These are phyloP conservation scores for Lepiota subincarnata DNA, from an alignment of 768 basidiomycete species.

Conservation along the genomic window DNA sequence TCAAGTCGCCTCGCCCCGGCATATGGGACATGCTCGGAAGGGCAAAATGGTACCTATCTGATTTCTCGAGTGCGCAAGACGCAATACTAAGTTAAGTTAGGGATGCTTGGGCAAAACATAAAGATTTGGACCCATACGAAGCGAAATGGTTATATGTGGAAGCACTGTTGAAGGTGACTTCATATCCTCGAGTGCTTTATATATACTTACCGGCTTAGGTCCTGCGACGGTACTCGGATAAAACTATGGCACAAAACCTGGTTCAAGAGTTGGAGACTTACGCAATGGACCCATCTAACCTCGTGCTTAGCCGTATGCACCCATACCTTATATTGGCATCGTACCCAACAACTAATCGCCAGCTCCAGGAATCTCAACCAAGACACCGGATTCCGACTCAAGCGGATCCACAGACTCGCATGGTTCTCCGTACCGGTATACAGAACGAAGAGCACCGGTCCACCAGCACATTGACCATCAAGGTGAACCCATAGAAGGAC, in stretches of 20 bases:
- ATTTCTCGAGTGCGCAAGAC: background rate
- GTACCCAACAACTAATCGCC: background rate
- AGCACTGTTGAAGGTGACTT: conserved; percentile 69
- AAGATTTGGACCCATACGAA: conserved; percentile 70
- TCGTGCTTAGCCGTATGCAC: conserved; percentile 60
- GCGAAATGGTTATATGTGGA: conserved; percentile 91
- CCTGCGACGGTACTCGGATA: conserved; percentile 78
- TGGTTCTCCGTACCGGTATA: conserved; percentile 12
- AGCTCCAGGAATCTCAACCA: conserved; percentile 38
- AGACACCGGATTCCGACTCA: conserved; percentile 56
- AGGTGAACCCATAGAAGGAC: conserved; percentile 8
- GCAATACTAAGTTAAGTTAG: conserved; percentile 32
- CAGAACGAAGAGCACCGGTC: conserved; percentile 4
- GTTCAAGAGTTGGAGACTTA: conserved; percentile 77
- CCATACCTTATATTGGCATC: background rate
- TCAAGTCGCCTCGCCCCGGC: conserved; percentile 71
- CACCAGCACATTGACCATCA: conserved; percentile 4
- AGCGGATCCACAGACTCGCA: conserved; percentile 59
- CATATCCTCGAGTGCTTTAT: background rate
- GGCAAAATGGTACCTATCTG: conserved; percentile 78
- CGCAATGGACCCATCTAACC: conserved; percentile 60
- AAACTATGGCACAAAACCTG: conserved; percentile 69
- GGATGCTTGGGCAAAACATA: conserved; percentile 96
- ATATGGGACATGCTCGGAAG: conserved; percentile 89
- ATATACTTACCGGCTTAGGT: conserved; percentile 43